These are phyloP conservation scores for Apiospora rasikravindrae DNA, from an alignment of 2,329 filamentous ascomycete species.

Conservation along the genomic window DNA sequence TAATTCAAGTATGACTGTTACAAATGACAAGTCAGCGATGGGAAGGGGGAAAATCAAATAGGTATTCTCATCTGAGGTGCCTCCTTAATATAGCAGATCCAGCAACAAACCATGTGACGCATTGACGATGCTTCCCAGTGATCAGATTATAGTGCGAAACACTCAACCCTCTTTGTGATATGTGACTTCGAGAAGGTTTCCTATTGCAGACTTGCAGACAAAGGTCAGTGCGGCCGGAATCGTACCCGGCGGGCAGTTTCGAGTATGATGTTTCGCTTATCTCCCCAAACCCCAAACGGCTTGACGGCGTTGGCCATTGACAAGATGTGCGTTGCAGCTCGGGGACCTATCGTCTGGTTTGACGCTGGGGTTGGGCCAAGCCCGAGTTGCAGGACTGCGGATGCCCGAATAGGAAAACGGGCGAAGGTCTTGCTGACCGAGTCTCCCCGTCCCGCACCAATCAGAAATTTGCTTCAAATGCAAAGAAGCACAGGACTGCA, in stretches of 20 bases:
- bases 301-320: neutral
- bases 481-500: neutral
- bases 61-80: neutral
- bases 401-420: slow-evolving; percentile 9
- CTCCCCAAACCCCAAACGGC: neutral
- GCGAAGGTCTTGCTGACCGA: slow-evolving; percentile 10
- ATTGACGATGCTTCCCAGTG: neutral
- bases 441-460: neutral
- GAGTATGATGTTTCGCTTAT: slow-evolving; percentile 3
- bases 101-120: neutral
- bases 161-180: slow-evolving; percentile 9
- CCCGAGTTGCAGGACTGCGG: neutral
- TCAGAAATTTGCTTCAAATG: neutral
- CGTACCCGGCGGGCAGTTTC: neutral
- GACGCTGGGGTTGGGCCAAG: neutral
- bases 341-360: neutral
- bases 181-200: slow-evolving; percentile 7
- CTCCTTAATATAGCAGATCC: neutral
- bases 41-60: neutral
- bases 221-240: neutral
- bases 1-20: neutral
- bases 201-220: neutral
- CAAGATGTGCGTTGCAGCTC: neutral
- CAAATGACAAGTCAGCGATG: neutral
- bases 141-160: neutral